phyloP scores from a whole-genome alignment of 306 rosid species.

The Sophora flavescens region DNA sequence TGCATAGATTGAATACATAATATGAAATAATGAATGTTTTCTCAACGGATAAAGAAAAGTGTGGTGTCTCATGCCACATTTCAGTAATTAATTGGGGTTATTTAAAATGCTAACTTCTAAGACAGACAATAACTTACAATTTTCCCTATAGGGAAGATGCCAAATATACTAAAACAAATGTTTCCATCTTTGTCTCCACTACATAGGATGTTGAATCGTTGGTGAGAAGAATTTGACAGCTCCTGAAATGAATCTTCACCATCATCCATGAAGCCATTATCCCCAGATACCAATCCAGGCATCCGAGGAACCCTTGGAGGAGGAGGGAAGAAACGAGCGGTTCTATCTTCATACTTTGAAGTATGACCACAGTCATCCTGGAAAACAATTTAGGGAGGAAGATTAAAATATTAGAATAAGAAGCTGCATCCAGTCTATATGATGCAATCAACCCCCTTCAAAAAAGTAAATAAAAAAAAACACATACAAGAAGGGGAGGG shows the following conservation, averaged over 20 bases:
- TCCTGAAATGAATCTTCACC: constrained; percentile 82
- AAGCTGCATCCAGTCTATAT: constrained; percentile 4
- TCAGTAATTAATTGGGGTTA: constrained; percentile 25
- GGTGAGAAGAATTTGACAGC: constrained; percentile 87
- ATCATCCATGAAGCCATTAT: constrained; percentile 86
- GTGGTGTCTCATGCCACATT: constrained; percentile 16
- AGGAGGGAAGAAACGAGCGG: constrained; percentile 92
- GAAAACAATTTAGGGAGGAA: constrained; percentile 43
- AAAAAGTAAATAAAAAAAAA: neutral
- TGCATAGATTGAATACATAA: too few relatives aligned
- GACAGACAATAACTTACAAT: constrained; percentile 64
- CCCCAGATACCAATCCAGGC: constrained; percentile 95
- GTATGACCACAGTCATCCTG: constrained; percentile 70
- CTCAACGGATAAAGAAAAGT: neutral
- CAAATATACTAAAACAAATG: constrained; percentile 94
- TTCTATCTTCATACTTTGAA: constrained; percentile 87
- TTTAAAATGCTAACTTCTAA: constrained; percentile 33
- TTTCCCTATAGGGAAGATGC: constrained; percentile 89
- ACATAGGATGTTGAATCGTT: constrained; percentile 84
- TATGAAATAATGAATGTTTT: neutral
- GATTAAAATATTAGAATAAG: constrained; percentile 24
- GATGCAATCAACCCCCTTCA: constrained; percentile 1
- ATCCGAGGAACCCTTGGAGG: constrained; percentile 89
- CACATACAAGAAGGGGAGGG: neutral
- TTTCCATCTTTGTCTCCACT: constrained; percentile 93